Percentiles rank a stretch among this genome's conserved stretches.
phyloP scores from a whole-genome alignment of 1,284 basidiomycete species.

The Ustilago xerochloae region DNA sequence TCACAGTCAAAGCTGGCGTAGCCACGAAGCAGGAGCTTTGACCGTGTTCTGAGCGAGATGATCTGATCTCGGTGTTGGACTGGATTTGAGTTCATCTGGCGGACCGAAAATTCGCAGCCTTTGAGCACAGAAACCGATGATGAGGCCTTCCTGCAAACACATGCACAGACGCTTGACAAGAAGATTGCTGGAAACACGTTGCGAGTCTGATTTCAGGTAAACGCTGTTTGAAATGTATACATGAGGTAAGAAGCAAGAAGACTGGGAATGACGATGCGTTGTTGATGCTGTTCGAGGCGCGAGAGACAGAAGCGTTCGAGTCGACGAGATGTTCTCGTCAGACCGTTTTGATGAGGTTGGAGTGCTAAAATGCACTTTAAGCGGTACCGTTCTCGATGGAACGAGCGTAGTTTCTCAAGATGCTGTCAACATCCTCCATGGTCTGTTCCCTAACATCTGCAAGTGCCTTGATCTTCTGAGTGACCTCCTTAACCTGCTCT shows the following conservation, averaged over 20 bases:
- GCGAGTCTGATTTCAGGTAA: background rate
- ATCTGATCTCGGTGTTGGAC: no score
- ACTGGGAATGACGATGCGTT: background rate
- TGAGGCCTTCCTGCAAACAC: no score
- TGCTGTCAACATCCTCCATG: conserved; percentile 98
- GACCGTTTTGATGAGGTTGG: background rate
- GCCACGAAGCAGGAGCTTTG: no score
- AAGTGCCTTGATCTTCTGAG: conserved; percentile 98
- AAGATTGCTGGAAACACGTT: background rate
- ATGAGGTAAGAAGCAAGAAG: background rate
- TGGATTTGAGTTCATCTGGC: no score
- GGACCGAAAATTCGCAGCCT: no score
- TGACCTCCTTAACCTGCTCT: conserved; percentile 91
- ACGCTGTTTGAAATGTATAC: background rate
- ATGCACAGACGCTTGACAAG: background rate
- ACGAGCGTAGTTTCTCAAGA: conserved; percentile 78
- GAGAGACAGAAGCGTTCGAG: background rate
- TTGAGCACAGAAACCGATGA: no score
- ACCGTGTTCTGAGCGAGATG: no score
- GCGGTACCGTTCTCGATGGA: conserved; percentile 50
- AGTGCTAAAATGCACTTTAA: background rate
- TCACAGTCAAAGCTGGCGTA: no score
- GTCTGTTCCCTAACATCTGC: conserved; percentile 97
- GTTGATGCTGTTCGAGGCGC: background rate
- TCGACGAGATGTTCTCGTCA: background rate